Percentiles rank a stretch among this genome's conserved stretches.
These are phyloP conservation scores for Tolypocladium inflatum DNA, from an alignment of 2,329 filamentous ascomycete species.

Conservation along the genomic window DNA sequence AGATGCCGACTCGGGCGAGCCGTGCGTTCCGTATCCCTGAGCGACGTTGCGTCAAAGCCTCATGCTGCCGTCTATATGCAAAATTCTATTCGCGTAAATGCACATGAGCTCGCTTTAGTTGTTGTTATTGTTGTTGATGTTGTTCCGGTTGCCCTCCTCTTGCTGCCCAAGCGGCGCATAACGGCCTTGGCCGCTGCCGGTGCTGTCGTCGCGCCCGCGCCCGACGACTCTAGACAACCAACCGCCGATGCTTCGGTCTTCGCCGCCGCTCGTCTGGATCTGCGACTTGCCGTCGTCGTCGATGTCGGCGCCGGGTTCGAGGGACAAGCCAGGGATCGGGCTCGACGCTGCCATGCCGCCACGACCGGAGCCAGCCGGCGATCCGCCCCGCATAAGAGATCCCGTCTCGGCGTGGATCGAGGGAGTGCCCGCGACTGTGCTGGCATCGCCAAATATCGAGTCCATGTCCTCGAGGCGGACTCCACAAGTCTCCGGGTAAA, in stretches of 20 bases:
- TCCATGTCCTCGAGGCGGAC: conserved; percentile 97
- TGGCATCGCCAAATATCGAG: conserved; percentile 84
- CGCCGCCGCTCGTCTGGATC: conserved; percentile 18
- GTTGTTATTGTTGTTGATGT: not conserved
- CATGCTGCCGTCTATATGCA: conserved; percentile 26
- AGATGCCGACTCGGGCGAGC: not conserved
- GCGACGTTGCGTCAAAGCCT: not conserved
- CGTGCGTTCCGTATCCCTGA: not conserved
- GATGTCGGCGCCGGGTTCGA: conserved; percentile 62
- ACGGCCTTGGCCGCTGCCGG: conserved; percentile 28
- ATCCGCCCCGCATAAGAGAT: conserved; percentile 69
- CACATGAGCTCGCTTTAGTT: conserved; percentile 10
- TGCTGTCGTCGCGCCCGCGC: conserved; percentile 27
- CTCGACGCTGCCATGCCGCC: conserved; percentile 49
- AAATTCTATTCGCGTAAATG: conserved; percentile 16
- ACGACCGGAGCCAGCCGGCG: conserved; percentile 64
- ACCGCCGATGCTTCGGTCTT: conserved; percentile 36
- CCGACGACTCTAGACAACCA: conserved; percentile 36
- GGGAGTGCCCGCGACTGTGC: conserved; percentile 70
- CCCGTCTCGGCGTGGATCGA: conserved; percentile 64
- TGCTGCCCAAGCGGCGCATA: conserved; percentile 32
- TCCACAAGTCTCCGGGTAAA: conserved; percentile 95
- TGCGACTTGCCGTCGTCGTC: conserved; percentile 36
- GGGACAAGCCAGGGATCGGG: conserved; percentile 71
- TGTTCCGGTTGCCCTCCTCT: conserved; percentile 22